Base-by-base conservation (phyloP, 139 green algal species). In the Medakamo hakoo region DNA sequence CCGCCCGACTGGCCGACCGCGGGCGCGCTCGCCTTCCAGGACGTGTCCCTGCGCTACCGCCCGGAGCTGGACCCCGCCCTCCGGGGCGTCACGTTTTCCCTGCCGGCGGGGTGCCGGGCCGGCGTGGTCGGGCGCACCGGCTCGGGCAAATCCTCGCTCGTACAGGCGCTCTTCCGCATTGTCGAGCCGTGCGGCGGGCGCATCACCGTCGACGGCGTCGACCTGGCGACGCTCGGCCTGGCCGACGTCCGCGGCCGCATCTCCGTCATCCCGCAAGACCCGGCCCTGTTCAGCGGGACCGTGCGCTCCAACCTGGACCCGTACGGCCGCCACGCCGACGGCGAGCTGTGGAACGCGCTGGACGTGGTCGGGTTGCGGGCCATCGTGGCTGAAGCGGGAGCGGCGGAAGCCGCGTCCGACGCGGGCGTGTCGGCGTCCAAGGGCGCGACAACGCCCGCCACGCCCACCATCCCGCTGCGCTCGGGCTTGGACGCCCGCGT, bases 221-320 rank as follows among this genome's bases (percentile, higher is more conserved):
- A 96, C 77, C 83, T 90, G 29, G 16, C 65, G 30, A 70, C 31
- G 2, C 69, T 94, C 63, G 88, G 86, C 0, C 74, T 95, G 60
- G 63, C 71, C 20, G 76, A 90, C 55, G 77, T 95, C 66, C 68
- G 88, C 27, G 70, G 68, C 52, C 67, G 71, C 62, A 86, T 95
- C 63, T 73, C 67, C 30, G 85, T 88, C 71, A 95, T 96, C 55
- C 90, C 84, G 14, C 84, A 88, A 52, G 24, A 30, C 16, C 57
- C 57, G 9, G 57, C 31, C 23, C 57, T 62, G 9, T 62, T 62
- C 25, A 32, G n/a, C 5, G 57, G 57, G 4, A 40, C 24, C n/a
- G 26, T 62, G n/a, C 24, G 57, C 25, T 68, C 66, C 63, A 97
- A 97, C 78, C 82, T 97, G 68, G 91, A 97, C 76, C 91, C 91